These are phyloP conservation scores for Penicillium argentinense DNA, from an alignment of 495 filamentous ascomycete species.

Conservation along the genomic window DNA sequence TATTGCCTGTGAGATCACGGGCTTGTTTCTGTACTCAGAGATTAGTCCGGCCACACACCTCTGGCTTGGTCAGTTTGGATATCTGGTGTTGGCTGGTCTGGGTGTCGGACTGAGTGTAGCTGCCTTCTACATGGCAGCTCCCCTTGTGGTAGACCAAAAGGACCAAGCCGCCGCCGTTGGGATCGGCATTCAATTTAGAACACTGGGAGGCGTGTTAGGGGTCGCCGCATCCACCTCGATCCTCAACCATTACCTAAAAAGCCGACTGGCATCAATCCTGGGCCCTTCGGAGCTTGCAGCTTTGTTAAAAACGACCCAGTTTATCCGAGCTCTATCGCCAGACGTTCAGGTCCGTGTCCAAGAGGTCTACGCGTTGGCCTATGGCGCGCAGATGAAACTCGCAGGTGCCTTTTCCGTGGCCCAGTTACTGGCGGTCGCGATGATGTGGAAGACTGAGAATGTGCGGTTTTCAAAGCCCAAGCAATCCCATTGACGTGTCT, in stretches of 20 bases:
- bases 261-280: constrained; percentile 1
- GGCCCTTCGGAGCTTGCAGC: constrained; percentile 5
- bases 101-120: constrained; percentile 52
- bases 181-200: constrained; percentile 20
- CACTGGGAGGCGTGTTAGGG: constrained; percentile 32
- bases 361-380: constrained; percentile 23
- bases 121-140: constrained; percentile 50
- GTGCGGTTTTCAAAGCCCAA: constrained; percentile 1
- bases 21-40: constrained; percentile 47
- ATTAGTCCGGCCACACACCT: constrained; percentile 20
- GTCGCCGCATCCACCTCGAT: constrained; percentile 25
- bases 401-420: constrained; percentile 23
- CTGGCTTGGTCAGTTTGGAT: constrained; percentile 45
- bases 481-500: neutral
- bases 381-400: constrained; percentile 29
- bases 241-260: constrained; percentile 22
- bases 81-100: constrained; percentile 53
- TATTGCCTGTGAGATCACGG: constrained; percentile 44
- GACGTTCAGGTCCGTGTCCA: constrained; percentile 12
- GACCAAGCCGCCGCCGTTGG: constrained; percentile 28
- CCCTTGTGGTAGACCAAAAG: constrained; percentile 40
- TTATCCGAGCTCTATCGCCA: constrained; percentile 11
- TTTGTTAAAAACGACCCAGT: constrained; percentile 9
- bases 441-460: constrained; percentile 20
- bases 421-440: constrained; percentile 13